phyloP scores from a whole-genome alignment of 768 basidiomycete species.

The Dentipellis sp. region DNA sequence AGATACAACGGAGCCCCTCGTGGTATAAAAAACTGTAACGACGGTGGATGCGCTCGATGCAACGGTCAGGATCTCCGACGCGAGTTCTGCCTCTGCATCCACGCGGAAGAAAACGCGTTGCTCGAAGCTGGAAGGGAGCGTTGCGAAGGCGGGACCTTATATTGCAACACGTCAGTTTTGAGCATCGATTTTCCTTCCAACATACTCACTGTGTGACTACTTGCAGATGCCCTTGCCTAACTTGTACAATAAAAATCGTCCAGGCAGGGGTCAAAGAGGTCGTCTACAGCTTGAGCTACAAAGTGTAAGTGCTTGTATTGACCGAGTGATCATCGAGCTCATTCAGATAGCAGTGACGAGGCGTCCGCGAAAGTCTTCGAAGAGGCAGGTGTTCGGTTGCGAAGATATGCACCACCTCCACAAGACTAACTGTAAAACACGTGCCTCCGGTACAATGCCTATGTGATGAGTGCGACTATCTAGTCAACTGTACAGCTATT shows the following conservation, averaged over 20 bases:
- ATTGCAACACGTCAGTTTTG: constrained; percentile 91
- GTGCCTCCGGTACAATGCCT: too few species aligned
- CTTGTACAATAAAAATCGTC: constrained; percentile 94
- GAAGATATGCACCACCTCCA: constrained; percentile 51
- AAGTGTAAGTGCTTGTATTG: constrained; percentile 56
- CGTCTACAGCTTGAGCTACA: constrained; percentile 91
- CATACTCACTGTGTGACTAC: neutral
- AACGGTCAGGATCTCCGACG: constrained; percentile 45
- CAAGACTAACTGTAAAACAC: too few species aligned
- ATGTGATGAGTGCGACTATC: too few species aligned
- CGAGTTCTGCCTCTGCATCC: constrained; percentile 86
- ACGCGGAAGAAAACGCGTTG: constrained; percentile 97
- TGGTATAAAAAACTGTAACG: constrained; percentile 80
- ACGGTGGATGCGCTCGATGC: constrained; percentile 85
- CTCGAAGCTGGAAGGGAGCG: constrained; percentile 90
- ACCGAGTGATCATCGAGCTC: neutral
- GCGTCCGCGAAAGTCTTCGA: constrained; percentile 70
- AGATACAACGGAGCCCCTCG: constrained; percentile 97
- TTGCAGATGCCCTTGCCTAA: constrained; percentile 90
- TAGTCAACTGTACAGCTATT: too few species aligned
- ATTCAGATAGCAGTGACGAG: constrained; percentile 50
- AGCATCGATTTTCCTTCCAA: neutral
- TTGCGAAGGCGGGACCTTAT: constrained; percentile 75
- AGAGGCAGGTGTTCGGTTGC: constrained; percentile 74
- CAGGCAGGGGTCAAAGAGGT: constrained; percentile 89